These are phyloP conservation scores for Trichoderma cornu-damae DNA, from an alignment of 2,329 filamentous ascomycete genomes.

Conservation along the genomic window DNA sequence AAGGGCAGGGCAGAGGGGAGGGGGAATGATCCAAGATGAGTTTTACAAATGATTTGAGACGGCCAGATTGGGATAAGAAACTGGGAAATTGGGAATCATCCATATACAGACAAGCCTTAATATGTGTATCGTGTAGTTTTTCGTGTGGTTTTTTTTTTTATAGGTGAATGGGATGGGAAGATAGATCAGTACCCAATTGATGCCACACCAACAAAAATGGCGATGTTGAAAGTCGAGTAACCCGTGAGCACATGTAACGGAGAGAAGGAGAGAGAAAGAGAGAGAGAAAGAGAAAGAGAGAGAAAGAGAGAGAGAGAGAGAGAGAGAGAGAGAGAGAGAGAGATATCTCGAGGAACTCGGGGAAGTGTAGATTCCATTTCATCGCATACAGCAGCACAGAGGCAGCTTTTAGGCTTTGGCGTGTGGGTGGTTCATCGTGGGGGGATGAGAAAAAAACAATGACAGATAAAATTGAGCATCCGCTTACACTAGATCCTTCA, in stretches of 20 bases:
- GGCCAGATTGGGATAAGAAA: not conserved
- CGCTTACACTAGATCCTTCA: conserved; percentile 41
- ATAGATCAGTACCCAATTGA: not conserved
- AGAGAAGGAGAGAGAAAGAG: not conserved
- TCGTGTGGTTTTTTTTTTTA: too few relatives aligned
- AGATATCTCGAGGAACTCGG: too few relatives aligned
- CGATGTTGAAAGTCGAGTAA: not conserved
- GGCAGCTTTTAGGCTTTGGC: not conserved
- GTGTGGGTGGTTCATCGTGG: too few relatives aligned
- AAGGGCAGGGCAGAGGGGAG: too few relatives aligned
- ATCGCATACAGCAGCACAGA: not conserved
- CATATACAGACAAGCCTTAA: not conserved
- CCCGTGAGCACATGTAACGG: not conserved
- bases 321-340: not conserved
- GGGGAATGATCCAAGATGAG: not conserved
- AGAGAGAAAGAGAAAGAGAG: not conserved
- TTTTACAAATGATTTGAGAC: not conserved
- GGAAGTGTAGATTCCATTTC: not conserved
- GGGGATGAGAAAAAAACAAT: not conserved
- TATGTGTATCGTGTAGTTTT: conserved; percentile 7
- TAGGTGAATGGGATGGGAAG: not conserved
- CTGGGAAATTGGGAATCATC: not conserved
- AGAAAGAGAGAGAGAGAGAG: not conserved
- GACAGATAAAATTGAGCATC: conserved; percentile 30
- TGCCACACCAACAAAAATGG: not conserved